phyloP scores from a whole-genome alignment of 2,329 filamentous ascomycete genomes.

The Zymoseptoria ardabiliae region DNA sequence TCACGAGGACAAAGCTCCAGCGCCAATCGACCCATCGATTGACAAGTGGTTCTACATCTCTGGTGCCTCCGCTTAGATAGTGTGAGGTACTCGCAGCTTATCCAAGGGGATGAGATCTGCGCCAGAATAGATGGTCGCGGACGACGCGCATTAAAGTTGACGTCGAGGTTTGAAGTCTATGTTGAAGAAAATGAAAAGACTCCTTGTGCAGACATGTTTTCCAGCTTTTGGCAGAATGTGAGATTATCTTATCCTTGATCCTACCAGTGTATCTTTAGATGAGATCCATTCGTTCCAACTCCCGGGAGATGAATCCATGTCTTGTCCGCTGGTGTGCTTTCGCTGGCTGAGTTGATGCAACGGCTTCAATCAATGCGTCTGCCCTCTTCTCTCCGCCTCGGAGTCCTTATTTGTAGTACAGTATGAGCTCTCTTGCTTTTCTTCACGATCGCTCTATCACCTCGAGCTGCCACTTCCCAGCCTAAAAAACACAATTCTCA shows the following conservation, averaged over 20 bases:
- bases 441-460: not conserved
- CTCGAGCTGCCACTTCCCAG: not conserved
- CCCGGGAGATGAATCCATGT: too few relatives aligned
- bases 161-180: not conserved
- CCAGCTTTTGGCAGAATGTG: not conserved
- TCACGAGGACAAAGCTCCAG: conserved; percentile 72
- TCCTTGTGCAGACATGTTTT: not conserved
- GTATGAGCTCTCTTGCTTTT: not conserved
- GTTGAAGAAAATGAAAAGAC: not conserved
- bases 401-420: not conserved
- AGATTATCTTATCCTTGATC: not conserved
- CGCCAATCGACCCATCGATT: conserved; percentile 89
- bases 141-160: not conserved
- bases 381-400: not conserved
- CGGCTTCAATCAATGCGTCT: not conserved
- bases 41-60: conserved; percentile 99
- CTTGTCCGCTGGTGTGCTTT: too few relatives aligned
- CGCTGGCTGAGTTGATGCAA: not conserved
- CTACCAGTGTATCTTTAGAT: not conserved
- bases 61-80: conserved; percentile 56
- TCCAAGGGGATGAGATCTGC: not conserved
- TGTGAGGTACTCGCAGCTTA: not conserved
- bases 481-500: not conserved
- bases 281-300: not conserved
- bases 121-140: not conserved